phyloP scores from a whole-genome alignment of 148 eudicot genomes.

The Cornus kousa region DNA sequence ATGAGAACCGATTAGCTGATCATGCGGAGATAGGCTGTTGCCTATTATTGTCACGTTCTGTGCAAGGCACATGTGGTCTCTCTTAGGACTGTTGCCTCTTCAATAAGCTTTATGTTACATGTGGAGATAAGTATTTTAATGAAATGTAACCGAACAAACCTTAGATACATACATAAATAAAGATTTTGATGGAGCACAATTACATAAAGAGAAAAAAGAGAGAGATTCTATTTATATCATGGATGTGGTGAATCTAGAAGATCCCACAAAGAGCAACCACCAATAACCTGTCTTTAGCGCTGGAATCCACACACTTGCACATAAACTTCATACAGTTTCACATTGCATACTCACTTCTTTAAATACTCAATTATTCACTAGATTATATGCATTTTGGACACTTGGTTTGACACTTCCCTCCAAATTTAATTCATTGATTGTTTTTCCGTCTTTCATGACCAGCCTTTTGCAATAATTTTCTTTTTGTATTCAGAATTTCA shows the following conservation, averaged over 20 bases:
- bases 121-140: too few relatives aligned
- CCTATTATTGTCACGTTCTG: too few relatives aligned
- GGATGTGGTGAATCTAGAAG: conserved; percentile 16
- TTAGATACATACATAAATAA: too few relatives aligned
- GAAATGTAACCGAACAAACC: too few relatives aligned
- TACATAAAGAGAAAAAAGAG: too few relatives aligned
- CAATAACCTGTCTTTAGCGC: neutral
- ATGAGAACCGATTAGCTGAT: too few relatives aligned
- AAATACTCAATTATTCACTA: neutral
- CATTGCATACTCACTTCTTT: neutral
- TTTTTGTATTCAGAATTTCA: neutral
- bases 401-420: neutral
- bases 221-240: neutral
- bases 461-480: neutral
- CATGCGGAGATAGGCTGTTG: too few relatives aligned
- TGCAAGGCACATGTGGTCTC: too few relatives aligned
- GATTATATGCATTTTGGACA: conserved; percentile 1
- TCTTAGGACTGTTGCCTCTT: too few relatives aligned
- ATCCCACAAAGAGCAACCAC: conserved; percentile 18
- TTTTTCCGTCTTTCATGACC: neutral
- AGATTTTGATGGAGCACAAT: too few relatives aligned
- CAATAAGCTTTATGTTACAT: too few relatives aligned
- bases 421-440: neutral
- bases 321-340: neutral
- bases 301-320: neutral